These are phyloP conservation scores for Lentinula detonsa DNA, from an alignment of 768 basidiomycete genomes.

Conservation along the genomic window DNA sequence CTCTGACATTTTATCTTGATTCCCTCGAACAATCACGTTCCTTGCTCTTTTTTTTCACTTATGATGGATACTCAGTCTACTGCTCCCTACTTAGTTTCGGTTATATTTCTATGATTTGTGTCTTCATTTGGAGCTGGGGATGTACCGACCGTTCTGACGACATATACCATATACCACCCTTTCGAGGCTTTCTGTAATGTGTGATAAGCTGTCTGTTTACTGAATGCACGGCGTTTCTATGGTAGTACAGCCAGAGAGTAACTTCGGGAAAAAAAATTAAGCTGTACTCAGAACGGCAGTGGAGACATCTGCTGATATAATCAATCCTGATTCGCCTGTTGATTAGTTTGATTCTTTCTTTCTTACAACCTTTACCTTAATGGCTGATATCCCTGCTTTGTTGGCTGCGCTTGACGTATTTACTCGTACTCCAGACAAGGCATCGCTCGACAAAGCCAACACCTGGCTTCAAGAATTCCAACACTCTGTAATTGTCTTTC, in stretches of 20 bases:
- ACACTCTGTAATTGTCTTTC: conserved; percentile 93
- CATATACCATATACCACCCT: conserved; percentile 35
- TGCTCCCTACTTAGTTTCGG: conserved; percentile 46
- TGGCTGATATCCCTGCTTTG: conserved; percentile 68
- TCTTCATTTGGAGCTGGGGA: conserved; percentile 35
- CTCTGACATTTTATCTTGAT: conserved; percentile 36
- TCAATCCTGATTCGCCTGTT: background rate
- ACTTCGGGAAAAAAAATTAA: too few species aligned
- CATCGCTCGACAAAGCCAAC: conserved; percentile 81
- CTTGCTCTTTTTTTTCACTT: conserved; percentile 19
- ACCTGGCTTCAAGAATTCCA: conserved; percentile 98
- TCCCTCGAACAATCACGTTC: conserved; percentile 42
- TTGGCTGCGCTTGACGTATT: conserved; percentile 79
- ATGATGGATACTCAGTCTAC: conserved; percentile 47
- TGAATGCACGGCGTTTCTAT: too few species aligned
- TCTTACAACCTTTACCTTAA: conserved; percentile 17
- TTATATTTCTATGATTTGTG: conserved; percentile 31
- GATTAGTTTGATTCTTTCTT: background rate
- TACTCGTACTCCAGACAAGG: conserved; percentile 74
- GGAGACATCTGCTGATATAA: background rate
- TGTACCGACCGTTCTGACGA: conserved; percentile 25
- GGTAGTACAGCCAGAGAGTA: too few species aligned
- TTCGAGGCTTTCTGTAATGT: conserved; percentile 8
- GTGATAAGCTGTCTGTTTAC: conserved; percentile 12
- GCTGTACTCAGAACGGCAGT: background rate